phyloP scores from a whole-genome alignment of 352 stramenopile genomes.

The Phytophthora ohioensis region DNA sequence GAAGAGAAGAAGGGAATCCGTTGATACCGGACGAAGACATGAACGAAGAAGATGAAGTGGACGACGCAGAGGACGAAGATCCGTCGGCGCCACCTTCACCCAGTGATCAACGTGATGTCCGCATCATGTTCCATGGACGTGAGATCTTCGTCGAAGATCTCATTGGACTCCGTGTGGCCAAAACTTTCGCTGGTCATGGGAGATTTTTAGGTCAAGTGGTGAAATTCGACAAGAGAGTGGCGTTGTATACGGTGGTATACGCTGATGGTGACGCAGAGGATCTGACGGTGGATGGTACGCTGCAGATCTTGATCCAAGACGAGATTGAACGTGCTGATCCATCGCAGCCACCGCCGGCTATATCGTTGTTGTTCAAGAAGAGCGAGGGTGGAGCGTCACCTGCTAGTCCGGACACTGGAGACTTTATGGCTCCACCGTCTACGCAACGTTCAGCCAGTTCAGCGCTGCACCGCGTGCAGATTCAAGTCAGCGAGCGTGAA shows the following conservation, averaged over 20 bases:
- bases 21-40: slow-evolving; percentile 33
- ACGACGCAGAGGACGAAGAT: slow-evolving; percentile 36
- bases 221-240: slow-evolving; percentile 79
- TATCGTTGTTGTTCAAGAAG: slow-evolving; percentile 46
- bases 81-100: slow-evolving; percentile 35
- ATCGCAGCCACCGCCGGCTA: slow-evolving; percentile 49
- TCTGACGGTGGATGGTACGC: slow-evolving; percentile 75
- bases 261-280: slow-evolving; percentile 85
- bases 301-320: slow-evolving; percentile 88
- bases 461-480: slow-evolving; percentile 22
- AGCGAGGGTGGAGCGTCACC: slow-evolving; percentile 22
- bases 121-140: slow-evolving; percentile 78
- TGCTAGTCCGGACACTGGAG: slow-evolving; percentile 31
- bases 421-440: slow-evolving; percentile 30
- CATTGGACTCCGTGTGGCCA: slow-evolving; percentile 84
- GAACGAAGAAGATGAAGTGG: slow-evolving; percentile 32
- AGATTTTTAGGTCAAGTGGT: slow-evolving; percentile 88
- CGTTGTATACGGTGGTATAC: slow-evolving; percentile 86
- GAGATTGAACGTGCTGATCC: slow-evolving; percentile 85
- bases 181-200: slow-evolving; percentile 83
- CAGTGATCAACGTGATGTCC: slow-evolving; percentile 48
- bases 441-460: slow-evolving; percentile 1
- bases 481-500: slow-evolving; percentile 79
- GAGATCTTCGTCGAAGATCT: slow-evolving; percentile 81
- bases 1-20: slow-evolving; percentile 34